phyloP scores from a whole-genome alignment of 192 early-diverging fungal genomes.

The Glomus cerebriforme region DNA sequence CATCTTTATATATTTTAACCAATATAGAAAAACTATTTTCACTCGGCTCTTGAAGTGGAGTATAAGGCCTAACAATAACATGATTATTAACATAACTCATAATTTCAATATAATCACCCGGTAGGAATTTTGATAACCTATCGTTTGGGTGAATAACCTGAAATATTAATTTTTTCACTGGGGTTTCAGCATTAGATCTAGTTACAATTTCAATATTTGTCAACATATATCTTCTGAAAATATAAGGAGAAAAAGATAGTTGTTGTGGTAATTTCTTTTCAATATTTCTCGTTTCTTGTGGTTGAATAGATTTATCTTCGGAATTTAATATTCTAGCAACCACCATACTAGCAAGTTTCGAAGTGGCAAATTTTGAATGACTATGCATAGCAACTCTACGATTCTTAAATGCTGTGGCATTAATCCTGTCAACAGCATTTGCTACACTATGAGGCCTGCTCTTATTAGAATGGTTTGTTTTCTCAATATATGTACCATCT shows the following conservation, averaged over 20 bases:
- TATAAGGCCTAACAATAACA: constrained; percentile 10
- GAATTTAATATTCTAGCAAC: neutral
- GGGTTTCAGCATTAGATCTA: neutral
- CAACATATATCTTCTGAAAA: constrained; percentile 24
- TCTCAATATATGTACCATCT: neutral
- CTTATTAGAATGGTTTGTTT: neutral
- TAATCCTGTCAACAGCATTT: neutral
- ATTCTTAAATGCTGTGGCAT: neutral
- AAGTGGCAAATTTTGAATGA: constrained; percentile 21
- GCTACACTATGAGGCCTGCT: neutral
- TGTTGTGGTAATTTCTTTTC: neutral
- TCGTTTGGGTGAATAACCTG: neutral
- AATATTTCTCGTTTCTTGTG: neutral
- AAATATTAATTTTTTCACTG: constrained; percentile 22
- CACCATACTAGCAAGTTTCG: constrained; percentile 11
- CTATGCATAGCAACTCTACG: constrained; percentile 4
- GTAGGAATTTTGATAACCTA: constrained; percentile 14
- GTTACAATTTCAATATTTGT: constrained; percentile 13
- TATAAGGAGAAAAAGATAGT: neutral
- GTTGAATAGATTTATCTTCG: no score
- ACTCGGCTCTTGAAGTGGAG: neutral
- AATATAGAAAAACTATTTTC: constrained; percentile 6
- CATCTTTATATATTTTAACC: constrained; percentile 15
- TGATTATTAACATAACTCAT: neutral
- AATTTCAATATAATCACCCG: constrained; percentile 31